Base-by-base conservation (phyloP, 225 moss, liverwort and hornwort species). In the Thuidium tamariscinum region DNA sequence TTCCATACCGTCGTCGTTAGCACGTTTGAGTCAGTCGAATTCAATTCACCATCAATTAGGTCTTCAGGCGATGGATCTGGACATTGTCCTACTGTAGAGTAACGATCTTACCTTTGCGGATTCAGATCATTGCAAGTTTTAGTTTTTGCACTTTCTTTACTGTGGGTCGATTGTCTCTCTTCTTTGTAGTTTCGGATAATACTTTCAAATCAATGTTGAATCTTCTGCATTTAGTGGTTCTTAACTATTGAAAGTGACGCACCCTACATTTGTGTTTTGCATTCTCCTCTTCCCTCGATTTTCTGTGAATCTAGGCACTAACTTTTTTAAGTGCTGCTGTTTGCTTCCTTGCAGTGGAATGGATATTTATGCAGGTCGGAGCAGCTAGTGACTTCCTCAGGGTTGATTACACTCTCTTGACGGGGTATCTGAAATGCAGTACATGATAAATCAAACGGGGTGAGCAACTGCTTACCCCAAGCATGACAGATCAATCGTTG, bases 391-490 rank as follows among this genome's bases (percentile, higher is more conserved):
- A 32, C 26, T 59, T 44, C 10, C 42, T 59, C 34, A 57, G 66
- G 21, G 69, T 82, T 65, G 74, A 74, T 48, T 39, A 12, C 46
- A 61, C 67, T 68, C 60, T n/a, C 74, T 34, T 68, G 78, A 83
- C 77, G 76, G 68, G 49, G 81, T 72, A 59, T 51, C 30, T 41
- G 65, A 81, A 72, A 88, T 89, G 86, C 59, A 29, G 57, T 52
- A 56, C 59, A 65, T 81, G 80, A 65, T 59, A 36, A 89, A 76
- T 64, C 71, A 23, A 83, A 81, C 80, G 91, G 91, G 91, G 91
- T 91, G 86, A 89, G 91, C 91, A 86, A 83, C 72, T 83, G 91
- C 91, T 91, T 91, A 77, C 91, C 91, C 91, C 89, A 84, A 86
- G 52, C 51, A 91, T 89, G 89, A 83, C 80, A 77, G 63, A 89